A percentile compares a stretch with the other conserved stretches of the same genome.
These are phyloP conservation scores for Lactarius hatsudake DNA, from an alignment of 768 basidiomycete species.

Conservation along the genomic window DNA sequence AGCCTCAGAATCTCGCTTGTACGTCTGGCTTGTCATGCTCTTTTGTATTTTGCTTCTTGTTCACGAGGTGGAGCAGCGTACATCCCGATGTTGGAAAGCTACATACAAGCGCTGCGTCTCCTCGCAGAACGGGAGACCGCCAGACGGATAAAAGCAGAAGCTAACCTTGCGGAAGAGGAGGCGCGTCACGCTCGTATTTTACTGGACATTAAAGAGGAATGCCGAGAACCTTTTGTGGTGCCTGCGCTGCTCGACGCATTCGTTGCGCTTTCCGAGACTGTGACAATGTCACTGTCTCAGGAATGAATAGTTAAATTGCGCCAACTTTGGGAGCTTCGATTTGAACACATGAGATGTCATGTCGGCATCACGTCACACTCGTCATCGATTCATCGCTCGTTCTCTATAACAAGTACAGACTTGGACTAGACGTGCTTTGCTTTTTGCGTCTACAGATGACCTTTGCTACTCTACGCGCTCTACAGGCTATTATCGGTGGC, in stretches of 20 bases:
- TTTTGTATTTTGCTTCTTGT: not conserved
- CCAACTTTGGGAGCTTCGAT: conserved; percentile 14
- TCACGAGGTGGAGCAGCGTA: conserved; percentile 5
- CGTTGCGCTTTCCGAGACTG: conserved; percentile 31
- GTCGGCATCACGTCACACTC: not conserved
- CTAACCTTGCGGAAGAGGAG: conserved; percentile 16
- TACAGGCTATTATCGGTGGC: conserved; percentile 27
- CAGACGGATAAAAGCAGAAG: conserved; percentile 7
- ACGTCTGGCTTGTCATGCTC: not conserved
- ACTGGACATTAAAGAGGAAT: conserved; percentile 27
- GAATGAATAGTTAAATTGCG: not conserved
- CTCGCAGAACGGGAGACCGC: not conserved
- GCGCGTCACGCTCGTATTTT: conserved; percentile 19
- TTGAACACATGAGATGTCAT: not conserved
- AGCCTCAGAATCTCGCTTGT: conserved; percentile 8
- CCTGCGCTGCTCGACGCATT: conserved; percentile 37
- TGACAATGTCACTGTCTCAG: conserved; percentile 12
- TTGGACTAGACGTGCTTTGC: not conserved
- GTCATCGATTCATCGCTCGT: not conserved
- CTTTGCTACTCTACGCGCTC: conserved; percentile 26
- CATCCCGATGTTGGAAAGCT: not conserved
- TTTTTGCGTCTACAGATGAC: conserved; percentile 21
- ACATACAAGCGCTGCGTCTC: not conserved
- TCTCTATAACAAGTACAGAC: not conserved
- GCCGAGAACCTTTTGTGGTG: conserved; percentile 32